These are phyloP conservation scores for Ceratobasidium sp. DNA, from an alignment of 1,284 basidiomycete genomes.

Conservation along the genomic window DNA sequence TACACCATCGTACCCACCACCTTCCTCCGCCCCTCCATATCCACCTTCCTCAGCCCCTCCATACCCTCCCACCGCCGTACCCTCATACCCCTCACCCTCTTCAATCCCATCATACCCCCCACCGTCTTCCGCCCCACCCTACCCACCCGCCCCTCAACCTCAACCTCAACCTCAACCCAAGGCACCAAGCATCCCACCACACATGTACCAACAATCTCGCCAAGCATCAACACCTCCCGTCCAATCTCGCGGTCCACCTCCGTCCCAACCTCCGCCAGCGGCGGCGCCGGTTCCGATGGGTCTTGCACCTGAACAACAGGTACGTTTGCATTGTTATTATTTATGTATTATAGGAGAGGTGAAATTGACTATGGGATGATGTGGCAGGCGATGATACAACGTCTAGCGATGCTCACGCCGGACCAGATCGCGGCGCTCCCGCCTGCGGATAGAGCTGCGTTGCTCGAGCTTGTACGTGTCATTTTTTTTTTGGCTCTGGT, in stretches of 20 bases:
- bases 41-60: slow-evolving; percentile 19
- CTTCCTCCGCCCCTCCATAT: slow-evolving; percentile 13
- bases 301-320: slow-evolving; percentile 44
- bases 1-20: slow-evolving; percentile 36
- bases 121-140: not conserved
- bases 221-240: slow-evolving; percentile 2
- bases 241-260: slow-evolving; percentile 38
- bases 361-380: not conserved
- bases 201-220: slow-evolving; percentile 32
- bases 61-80: slow-evolving; percentile 26
- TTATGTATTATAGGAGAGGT: not conserved
- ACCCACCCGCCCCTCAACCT: slow-evolving; percentile 19
- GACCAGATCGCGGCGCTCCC: slow-evolving; percentile 69
- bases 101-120: slow-evolving; percentile 19
- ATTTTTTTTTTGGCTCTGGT: not conserved
- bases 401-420: slow-evolving; percentile 67
- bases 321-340: too few species aligned
- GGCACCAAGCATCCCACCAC: slow-evolving; percentile 33
- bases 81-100: slow-evolving; percentile 16
- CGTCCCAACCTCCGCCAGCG: not conserved
- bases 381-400: slow-evolving; percentile 59
- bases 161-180: not conserved
- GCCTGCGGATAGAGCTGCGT: slow-evolving; percentile 65
- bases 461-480: slow-evolving; percentile 63
- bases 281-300: slow-evolving; percentile 16